Percentiles rank a stretch among this genome's conserved stretches.
These are phyloP conservation scores for Trichoderma sp. DNA, from an alignment of 2,329 filamentous ascomycete species.

Conservation along the genomic window DNA sequence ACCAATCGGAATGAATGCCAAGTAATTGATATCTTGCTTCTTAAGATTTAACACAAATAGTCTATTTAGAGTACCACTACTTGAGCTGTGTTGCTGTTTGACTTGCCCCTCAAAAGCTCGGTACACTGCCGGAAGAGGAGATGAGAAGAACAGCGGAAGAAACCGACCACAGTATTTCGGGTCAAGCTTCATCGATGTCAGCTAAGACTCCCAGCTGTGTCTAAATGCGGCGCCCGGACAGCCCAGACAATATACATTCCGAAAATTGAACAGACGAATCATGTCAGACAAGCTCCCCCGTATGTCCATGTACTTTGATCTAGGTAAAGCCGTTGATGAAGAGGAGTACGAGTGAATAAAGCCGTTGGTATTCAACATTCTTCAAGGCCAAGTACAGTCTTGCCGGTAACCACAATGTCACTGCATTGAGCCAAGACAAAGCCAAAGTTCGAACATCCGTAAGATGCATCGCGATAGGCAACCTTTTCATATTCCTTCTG, in stretches of 20 bases:
- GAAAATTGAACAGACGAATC: not conserved
- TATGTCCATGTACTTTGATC: not conserved
- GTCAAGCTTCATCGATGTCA: not conserved
- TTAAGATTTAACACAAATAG: not conserved
- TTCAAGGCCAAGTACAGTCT: not conserved
- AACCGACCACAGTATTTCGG: not conserved
- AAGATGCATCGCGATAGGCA: not conserved
- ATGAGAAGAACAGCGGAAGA: not conserved
- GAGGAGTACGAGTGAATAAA: not conserved
- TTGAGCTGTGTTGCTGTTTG: not conserved
- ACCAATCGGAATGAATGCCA: not conserved
- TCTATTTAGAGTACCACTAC: not conserved
- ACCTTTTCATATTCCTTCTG: not conserved
- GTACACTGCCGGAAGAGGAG: not conserved
- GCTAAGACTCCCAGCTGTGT: not conserved
- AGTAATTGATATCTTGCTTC: not conserved
- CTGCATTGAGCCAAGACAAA: not conserved
- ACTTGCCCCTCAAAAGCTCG: not conserved
- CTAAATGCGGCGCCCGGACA: not conserved
- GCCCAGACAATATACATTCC: not conserved
- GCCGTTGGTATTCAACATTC: not conserved
- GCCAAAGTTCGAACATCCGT: not conserved
- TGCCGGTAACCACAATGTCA: not conserved
- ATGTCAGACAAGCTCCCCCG: not conserved
- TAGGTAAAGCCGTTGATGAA: not conserved